Evolutionary conservation across 2,329 filamentous ascomycete genomes (phyloP).

Genomic region (Rutstroemia sp.): DNA sequence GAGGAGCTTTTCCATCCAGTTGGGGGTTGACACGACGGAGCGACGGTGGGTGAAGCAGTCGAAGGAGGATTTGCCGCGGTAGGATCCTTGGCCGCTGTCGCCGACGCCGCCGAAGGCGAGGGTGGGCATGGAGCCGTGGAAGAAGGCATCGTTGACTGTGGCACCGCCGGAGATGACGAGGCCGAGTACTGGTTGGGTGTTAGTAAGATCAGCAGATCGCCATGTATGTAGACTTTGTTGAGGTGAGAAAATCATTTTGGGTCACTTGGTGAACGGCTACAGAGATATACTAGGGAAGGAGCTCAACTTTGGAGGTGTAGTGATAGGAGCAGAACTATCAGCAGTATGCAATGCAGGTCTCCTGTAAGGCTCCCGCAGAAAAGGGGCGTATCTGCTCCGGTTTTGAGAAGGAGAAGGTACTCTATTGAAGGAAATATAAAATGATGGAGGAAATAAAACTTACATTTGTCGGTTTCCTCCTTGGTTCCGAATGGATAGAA

Average conservation of each 20-base stretch:
- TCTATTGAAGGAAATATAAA: too few relatives aligned
- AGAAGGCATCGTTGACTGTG: constrained; percentile 58
- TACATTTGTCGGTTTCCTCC: constrained; percentile 67
- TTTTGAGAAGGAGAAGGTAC: background rate
- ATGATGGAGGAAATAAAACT: constrained; percentile 20
- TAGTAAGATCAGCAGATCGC: background rate
- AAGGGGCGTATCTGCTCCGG: background rate
- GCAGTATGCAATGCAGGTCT: background rate
- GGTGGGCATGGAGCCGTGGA: constrained; percentile 63
- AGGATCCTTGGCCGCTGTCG: constrained; percentile 66
- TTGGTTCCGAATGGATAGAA: constrained; percentile 82
- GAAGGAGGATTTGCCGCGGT: constrained; percentile 70
- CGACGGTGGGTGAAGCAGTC: constrained; percentile 58
- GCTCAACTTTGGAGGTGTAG: too few relatives aligned
- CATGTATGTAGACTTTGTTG: background rate
- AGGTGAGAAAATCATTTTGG: background rate
- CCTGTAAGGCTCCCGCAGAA: background rate
- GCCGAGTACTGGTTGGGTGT: constrained; percentile 42
- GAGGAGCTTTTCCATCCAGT: constrained; percentile 61
- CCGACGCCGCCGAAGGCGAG: constrained; percentile 80
- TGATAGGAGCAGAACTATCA: background rate
- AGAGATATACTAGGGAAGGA: too few relatives aligned
- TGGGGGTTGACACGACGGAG: constrained; percentile 51
- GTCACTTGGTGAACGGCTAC: background rate
- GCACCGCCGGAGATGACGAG: constrained; percentile 62